phyloP scores from a whole-genome alignment of 2,329 filamentous ascomycete genomes.

The Neofusicoccum umdonicola region DNA sequence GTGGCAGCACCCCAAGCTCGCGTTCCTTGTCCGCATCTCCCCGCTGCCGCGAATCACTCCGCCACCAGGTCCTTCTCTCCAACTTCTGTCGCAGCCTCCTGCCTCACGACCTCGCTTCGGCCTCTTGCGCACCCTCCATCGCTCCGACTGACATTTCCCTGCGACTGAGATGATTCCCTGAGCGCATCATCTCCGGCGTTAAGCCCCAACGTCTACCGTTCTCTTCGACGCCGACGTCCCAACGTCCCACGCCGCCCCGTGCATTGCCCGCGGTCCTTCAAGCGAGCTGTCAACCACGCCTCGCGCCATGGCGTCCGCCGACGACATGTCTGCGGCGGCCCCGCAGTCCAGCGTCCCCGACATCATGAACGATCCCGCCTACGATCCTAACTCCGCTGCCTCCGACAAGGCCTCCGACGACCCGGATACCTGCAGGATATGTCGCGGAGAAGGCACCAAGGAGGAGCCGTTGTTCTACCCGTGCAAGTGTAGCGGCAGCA shows the following conservation, averaged over 20 bases:
- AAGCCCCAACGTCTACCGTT: not conserved
- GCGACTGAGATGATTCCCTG: constrained; percentile 16
- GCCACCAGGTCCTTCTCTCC: not conserved
- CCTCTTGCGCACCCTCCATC: not conserved
- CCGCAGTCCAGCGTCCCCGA: constrained; percentile 30
- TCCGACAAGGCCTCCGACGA: constrained; percentile 45
- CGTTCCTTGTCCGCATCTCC: not conserved
- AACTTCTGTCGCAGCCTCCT: not conserved
- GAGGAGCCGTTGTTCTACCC: constrained; percentile 92
- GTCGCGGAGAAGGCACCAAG: constrained; percentile 78
- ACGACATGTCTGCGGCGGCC: not conserved
- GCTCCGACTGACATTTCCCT: not conserved
- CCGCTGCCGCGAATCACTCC: not conserved
- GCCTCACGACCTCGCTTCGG: not conserved
- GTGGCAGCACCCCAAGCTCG: not conserved
- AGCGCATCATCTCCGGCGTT: constrained; percentile 2
- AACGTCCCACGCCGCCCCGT: not conserved
- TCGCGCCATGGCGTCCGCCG: constrained; percentile 7
- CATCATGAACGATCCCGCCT: constrained; percentile 58
- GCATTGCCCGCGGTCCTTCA: not conserved
- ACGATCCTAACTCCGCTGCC: constrained; percentile 39
- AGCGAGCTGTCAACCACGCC: not conserved
- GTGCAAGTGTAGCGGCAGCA: constrained; percentile 98
- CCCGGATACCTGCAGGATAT: constrained; percentile 92
- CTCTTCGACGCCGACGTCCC: not conserved